Base-by-base conservation (phyloP, 768 basidiomycete species). In the Boletus bicolor region DNA sequence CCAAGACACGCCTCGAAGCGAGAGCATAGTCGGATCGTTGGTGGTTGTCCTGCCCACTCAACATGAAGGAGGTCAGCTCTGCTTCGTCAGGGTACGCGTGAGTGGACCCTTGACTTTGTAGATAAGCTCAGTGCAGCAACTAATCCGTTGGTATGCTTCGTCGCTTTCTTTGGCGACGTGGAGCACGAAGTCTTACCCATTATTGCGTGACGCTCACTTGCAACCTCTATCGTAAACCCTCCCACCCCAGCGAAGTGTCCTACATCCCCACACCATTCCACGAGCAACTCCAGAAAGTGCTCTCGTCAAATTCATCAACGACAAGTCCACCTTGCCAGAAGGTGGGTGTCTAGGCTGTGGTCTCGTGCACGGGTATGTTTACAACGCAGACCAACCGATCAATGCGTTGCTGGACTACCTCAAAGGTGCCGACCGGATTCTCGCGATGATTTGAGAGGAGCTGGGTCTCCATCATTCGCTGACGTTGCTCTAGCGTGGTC, bases 21-120 rank as follows among this genome's bases (percentile, higher is more conserved):
- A 69, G 9, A 60, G 60, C n/a, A 80, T 81, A 75, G 75, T 84
- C 44, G 81, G 77, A 1, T 80, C 80, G 1, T 74, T 84, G 6
- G 75, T 82, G 2, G 58, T 81, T 17, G 70, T 77, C n/a, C 73
- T 80, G 44, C 80, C 80, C 17, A 76, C 75, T 0, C 41, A 59
- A 0, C 49, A 58, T 6, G 49, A 47, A 26, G 54, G 57, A 7
- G 53, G 57, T 14, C 57, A 55, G n/a, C 36, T 55, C 34, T 49
- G 3, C 47, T 54, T 28, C 47, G 46, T 6, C 19, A 57, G 2
- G 19, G 15, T 19, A 4, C 1, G 2, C 42, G 45, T 19, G 43
- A 56, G 38, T 56, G 50, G 55, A 42, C 24, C 4, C 1, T 56
- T 3, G 50, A 52, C 10, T 42, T 39, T 6, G 14, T 50, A 1